Evolutionary conservation across 331 rosid species (phyloP).

Genomic region (Malus hybrid): DNA sequence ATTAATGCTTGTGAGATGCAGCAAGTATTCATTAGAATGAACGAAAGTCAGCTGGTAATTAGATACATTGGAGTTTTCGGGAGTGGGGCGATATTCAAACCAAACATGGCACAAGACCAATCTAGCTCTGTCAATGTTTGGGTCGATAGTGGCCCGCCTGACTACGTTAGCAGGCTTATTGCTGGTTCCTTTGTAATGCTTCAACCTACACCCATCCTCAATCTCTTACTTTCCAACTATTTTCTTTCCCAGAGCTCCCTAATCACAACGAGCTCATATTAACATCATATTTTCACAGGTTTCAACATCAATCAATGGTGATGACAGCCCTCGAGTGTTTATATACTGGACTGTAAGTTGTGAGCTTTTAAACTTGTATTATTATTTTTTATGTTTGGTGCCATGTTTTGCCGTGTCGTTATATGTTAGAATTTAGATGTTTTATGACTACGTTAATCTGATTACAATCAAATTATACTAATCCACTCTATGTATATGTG

Average conservation of each 20-base stretch:
- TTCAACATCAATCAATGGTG: background rate
- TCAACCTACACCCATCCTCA: background rate
- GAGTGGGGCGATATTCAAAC: background rate
- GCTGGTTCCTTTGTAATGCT: conserved; percentile 5
- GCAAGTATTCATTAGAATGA: background rate
- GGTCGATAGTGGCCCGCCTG: conserved; percentile 5
- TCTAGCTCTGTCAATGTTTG: background rate
- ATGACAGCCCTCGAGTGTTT: background rate
- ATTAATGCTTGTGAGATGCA: background rate
- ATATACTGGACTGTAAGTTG: conserved; percentile 4
- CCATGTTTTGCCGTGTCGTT: background rate
- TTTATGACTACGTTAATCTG: background rate
- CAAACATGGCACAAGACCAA: background rate
- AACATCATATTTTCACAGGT: background rate
- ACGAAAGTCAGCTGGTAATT: background rate
- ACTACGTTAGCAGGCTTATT: background rate
- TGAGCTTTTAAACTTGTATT: too few species aligned
- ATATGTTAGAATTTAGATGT: background rate
- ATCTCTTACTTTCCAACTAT: background rate
- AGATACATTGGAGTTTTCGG: background rate
- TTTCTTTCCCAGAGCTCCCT: background rate
- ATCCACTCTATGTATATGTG: background rate
- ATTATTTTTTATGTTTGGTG: background rate
- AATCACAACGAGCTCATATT: background rate
- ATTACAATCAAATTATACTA: background rate